A percentile compares a stretch with the other conserved stretches of the same genome.
These are phyloP conservation scores for Aureobasidium sp. DNA, from an alignment of 2,329 filamentous ascomycete genomes.

Conservation along the genomic window DNA sequence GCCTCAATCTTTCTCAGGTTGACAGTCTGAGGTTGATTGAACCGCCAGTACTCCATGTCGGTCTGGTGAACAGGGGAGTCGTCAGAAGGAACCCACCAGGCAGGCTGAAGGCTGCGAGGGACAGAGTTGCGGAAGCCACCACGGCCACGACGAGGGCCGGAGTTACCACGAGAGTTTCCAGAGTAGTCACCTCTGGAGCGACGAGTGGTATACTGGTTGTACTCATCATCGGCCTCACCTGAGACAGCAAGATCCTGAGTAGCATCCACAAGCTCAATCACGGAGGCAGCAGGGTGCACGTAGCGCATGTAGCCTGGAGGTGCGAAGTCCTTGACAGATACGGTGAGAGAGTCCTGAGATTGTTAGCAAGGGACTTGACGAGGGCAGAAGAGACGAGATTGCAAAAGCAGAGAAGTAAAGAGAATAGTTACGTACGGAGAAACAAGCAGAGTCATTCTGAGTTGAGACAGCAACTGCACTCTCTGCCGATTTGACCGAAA, in stretches of 20 bases:
- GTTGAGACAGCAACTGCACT: neutral
- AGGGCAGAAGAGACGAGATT: neutral
- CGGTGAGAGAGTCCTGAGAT: neutral
- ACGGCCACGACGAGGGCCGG: neutral
- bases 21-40: slow-evolving; percentile 34
- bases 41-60: neutral
- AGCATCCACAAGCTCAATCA: neutral
- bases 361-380: neutral
- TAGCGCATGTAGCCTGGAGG: neutral
- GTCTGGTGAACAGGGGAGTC: neutral
- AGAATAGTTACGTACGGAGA: neutral
- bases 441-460: neutral
- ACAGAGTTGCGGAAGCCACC: neutral
- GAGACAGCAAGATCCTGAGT: neutral
- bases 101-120: neutral
- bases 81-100: neutral
- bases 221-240: neutral
- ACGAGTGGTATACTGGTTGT: neutral
- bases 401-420: neutral
- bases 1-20: slow-evolving; percentile 30
- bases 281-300: neutral
- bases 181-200: neutral
- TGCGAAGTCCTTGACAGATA: neutral
- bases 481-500: slow-evolving; percentile 21
- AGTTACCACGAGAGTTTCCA: neutral